Base-by-base conservation (phyloP, 1,284 basidiomycete species). In the Spongiforma sp. region DNA sequence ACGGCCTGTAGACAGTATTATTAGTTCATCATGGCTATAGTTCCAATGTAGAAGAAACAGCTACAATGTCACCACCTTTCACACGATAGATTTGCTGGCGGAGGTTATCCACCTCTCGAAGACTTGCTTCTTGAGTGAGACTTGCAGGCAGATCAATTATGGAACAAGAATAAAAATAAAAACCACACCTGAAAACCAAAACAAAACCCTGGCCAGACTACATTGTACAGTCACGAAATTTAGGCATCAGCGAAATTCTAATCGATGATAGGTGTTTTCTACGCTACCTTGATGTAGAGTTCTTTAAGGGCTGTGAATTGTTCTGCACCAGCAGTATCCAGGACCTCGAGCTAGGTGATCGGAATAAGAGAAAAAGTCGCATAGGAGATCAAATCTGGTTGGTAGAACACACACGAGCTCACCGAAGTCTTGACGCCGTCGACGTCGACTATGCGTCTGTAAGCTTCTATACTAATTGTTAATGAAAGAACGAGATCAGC, bases 291-390 rank as follows among this genome's bases (percentile, higher is more conserved):
- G 74, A 93, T 91, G 73, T 93, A 93, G 12, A 89, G 81, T 76
- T 94, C 93, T 69, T 91, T 93, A 62, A 93, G 79, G 26, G 89
- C 88, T 17, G 82, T 91, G 73, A 94, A 94, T 75, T 94, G 94
- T 73, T 93, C 93, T n/a, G 90, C 89, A 15, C 95, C 94, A 24
- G 95, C 95, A 17, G 95, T 96, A 75, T 96, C 95, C 62, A 95
- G 78, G 43, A 96, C 89, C 73, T 96, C 93, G 62, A 95, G 86
- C 89, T 93, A 75, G 34, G 64, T 4, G 58, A 64, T 28, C 62
- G 56, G 52, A 28, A 52, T 69, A 60, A 70, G 62, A 58, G 61
- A 62, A 62, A 60, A 2, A 60, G 62, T 67, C 46, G 30, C 43
- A 65, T 59, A 30, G 62, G 61, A 65, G 64, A 65, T 61, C 33